Conservation (phyloP, 805 yeast species). For the Yarrowia sp. region DNA sequence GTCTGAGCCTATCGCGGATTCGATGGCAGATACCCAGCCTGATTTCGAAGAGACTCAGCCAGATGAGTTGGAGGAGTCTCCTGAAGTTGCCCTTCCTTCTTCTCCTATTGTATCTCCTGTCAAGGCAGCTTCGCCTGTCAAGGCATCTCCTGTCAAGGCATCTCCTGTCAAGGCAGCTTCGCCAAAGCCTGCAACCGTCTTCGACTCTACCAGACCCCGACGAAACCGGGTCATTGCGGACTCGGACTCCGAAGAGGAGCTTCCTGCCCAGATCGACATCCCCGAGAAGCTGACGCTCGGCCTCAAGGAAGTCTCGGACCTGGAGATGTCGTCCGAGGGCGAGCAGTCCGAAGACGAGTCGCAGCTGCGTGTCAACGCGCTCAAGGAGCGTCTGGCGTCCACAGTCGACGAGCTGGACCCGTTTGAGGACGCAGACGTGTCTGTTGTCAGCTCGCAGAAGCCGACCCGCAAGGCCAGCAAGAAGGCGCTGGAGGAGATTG, state of each 20-base stretch:
- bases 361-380: not conserved
- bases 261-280: too few relatives aligned
- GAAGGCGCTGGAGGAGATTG: constrained; percentile 32
- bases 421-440: constrained; percentile 9
- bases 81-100: too few relatives aligned
- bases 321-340: not conserved
- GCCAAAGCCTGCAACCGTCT: too few relatives aligned
- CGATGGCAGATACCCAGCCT: not conserved
- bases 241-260: constrained; percentile 11
- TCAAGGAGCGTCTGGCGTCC: not conserved
- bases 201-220: too few relatives aligned
- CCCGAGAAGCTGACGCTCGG: not conserved
- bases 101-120: too few relatives aligned
- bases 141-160: too few relatives aligned
- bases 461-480: constrained; percentile 27
- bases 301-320: not conserved
- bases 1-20: not conserved
- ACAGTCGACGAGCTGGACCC: constrained; percentile 5
- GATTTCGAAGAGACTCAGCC: not conserved
- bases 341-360: not conserved
- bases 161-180: too few relatives aligned
- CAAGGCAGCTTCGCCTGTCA: too few relatives aligned
- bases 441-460: not conserved
- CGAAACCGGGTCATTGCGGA: constrained; percentile 9
- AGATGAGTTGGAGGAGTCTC: not conserved